These are phyloP conservation scores for Diplodia seriata DNA, from an alignment of 2,329 filamentous ascomycete genomes.

Conservation along the genomic window DNA sequence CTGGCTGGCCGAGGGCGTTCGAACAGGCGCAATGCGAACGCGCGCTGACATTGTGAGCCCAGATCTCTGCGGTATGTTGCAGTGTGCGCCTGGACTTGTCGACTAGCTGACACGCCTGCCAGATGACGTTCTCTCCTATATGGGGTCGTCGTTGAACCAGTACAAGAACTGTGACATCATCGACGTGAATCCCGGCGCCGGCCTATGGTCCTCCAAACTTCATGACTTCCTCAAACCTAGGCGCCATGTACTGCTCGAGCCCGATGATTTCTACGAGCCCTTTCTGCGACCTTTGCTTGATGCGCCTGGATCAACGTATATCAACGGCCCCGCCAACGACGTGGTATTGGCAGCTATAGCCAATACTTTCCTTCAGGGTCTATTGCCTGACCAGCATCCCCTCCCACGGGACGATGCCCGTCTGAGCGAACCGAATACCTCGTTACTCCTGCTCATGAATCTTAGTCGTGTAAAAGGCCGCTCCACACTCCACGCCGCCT, in stretches of 20 bases:
- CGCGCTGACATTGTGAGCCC: conserved; percentile 49
- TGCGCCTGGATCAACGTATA: conserved; percentile 50
- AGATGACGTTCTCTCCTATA: conserved; percentile 74
- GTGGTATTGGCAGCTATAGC: conserved; percentile 52
- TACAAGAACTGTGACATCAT: conserved; percentile 83
- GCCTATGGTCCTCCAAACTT: conserved; percentile 79
- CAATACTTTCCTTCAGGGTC: conserved; percentile 58
- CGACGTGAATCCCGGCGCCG: conserved; percentile 82
- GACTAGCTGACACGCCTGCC: conserved; percentile 36
- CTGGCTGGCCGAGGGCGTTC: background rate
- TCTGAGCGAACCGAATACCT: conserved; percentile 67
- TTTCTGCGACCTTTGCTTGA: conserved; percentile 62
- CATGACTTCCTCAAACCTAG: conserved; percentile 78
- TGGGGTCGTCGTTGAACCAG: conserved; percentile 71
- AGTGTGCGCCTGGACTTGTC: background rate
- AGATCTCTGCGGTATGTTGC: conserved; percentile 51
- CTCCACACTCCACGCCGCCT: conserved; percentile 43
- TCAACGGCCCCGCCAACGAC: conserved; percentile 35
- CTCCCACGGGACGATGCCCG: conserved; percentile 49
- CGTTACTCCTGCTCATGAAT: conserved; percentile 63
- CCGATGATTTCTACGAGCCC: conserved; percentile 65
- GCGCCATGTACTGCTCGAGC: conserved; percentile 83
- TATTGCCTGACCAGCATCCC: conserved; percentile 63
- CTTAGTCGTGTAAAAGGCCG: background rate
- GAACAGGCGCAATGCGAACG: background rate